phyloP scores from a whole-genome alignment of 2,329 filamentous ascomycete genomes.

The Pleurostoma richardsiae region DNA sequence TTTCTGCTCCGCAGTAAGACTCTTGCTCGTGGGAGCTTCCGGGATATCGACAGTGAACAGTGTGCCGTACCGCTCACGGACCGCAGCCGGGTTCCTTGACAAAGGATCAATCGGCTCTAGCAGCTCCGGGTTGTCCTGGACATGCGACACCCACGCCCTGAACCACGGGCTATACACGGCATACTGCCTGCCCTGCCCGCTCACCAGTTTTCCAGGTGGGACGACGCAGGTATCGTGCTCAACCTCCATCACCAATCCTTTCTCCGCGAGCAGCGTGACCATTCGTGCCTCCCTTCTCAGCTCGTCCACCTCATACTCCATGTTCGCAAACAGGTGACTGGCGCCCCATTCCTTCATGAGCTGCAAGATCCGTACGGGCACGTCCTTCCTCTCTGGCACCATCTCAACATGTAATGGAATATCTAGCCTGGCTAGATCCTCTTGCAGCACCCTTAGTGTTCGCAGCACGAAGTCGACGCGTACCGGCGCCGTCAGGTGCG shows the following conservation, averaged over 20 bases:
- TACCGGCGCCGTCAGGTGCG: constrained; percentile 67
- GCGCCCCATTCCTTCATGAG: constrained; percentile 68
- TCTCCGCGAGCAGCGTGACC: constrained; percentile 53
- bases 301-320: constrained; percentile 92
- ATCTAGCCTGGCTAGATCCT: constrained; percentile 63
- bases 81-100: constrained; percentile 40
- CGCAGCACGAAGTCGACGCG: constrained; percentile 79
- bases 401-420: constrained; percentile 77
- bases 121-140: constrained; percentile 65
- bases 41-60: constrained; percentile 62
- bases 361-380: constrained; percentile 58
- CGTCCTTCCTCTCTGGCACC: constrained; percentile 57
- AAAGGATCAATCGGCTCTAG: constrained; percentile 59
- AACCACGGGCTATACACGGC: constrained; percentile 84
- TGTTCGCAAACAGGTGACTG: constrained; percentile 73
- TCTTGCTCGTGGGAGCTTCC: constrained; percentile 57
- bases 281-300: constrained; percentile 69
- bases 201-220: constrained; percentile 62
- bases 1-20: constrained; percentile 52
- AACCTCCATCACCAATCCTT: constrained; percentile 63
- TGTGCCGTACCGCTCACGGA: constrained; percentile 37
- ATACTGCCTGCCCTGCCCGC: constrained; percentile 70
- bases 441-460: constrained; percentile 59
- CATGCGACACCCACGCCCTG: constrained; percentile 66
- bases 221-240: constrained; percentile 82